Conservation (phyloP, 495 filamentous ascomycete species). For the Penicillium simplicissimum region DNA sequence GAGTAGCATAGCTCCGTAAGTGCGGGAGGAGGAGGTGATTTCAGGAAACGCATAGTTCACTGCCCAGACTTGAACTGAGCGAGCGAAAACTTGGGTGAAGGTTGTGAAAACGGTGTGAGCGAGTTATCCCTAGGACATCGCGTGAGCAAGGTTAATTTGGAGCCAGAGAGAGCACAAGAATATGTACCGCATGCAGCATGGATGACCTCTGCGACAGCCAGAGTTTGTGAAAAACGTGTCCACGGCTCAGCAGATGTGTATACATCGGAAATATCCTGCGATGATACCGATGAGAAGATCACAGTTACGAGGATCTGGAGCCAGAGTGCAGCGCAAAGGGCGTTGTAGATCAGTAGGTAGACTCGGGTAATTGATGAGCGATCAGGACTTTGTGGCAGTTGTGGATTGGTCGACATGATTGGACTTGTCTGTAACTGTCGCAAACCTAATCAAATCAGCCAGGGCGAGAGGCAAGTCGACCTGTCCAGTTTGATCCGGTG, state of each 20-base stretch:
- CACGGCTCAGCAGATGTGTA: slow-evolving; percentile 34
- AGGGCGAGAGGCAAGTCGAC: too few species aligned
- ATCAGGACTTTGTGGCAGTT: too few species aligned
- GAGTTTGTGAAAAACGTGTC: slow-evolving; percentile 32
- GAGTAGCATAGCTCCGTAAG: slow-evolving; percentile 51
- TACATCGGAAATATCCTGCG: slow-evolving; percentile 13
- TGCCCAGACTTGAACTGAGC: slow-evolving; percentile 55
- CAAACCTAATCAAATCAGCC: too few species aligned
- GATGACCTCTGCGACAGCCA: slow-evolving; percentile 34
- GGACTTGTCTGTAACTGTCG: too few species aligned
- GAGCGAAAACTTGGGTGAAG: slow-evolving; percentile 53
- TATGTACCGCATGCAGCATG: slow-evolving; percentile 51
- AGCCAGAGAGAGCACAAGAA: not conserved
- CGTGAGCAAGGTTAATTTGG: slow-evolving; percentile 1
- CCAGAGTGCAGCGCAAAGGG: too few species aligned
- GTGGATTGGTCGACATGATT: too few species aligned
- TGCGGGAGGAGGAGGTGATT: slow-evolving; percentile 29
- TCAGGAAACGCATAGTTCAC: slow-evolving; percentile 46
- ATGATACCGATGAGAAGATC: slow-evolving; percentile 8
- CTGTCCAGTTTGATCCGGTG: too few species aligned
- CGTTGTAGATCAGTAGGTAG: too few species aligned
- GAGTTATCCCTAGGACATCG: slow-evolving; percentile 44
- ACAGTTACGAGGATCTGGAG: too few species aligned
- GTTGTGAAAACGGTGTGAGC: slow-evolving; percentile 55
- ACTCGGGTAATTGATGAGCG: too few species aligned